A percentile compares a stretch with the other conserved stretches of the same genome.
Conservation (phyloP, 352 stramenopile genomes). For the Stramenopiles sp. region DNA sequence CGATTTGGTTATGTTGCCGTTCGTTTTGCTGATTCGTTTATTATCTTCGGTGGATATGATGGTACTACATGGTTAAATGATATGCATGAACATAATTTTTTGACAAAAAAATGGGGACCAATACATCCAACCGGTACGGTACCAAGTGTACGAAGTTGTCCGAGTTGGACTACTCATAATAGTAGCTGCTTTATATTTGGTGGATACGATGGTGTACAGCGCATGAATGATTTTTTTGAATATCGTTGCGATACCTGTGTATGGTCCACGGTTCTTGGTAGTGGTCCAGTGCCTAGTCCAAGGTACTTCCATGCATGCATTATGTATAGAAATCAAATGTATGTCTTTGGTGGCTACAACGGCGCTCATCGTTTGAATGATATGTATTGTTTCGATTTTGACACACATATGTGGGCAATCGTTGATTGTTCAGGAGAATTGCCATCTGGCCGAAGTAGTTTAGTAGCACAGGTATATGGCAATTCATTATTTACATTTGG, state of each 20-base stretch:
- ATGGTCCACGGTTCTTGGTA: constrained; percentile 18
- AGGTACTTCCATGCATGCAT: constrained; percentile 49
- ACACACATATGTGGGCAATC: constrained; percentile 16
- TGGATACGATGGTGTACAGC: constrained; percentile 81
- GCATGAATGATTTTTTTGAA: constrained; percentile 82
- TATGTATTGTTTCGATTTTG: constrained; percentile 24
- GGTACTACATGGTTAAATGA: constrained; percentile 38
- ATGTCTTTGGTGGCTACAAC: constrained; percentile 23
- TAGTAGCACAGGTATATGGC: constrained; percentile 42
- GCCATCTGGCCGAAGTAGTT: constrained; percentile 33
- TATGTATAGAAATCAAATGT: constrained; percentile 25
- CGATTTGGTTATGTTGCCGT: constrained; percentile 24
- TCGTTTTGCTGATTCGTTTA: constrained; percentile 31
- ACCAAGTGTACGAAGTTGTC: constrained; percentile 34
- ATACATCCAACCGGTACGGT: constrained; percentile 22
- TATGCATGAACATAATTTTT: constrained; percentile 42
- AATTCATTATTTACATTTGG: constrained; percentile 44
- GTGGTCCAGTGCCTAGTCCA: constrained; percentile 28
- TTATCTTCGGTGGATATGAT: constrained; percentile 43
- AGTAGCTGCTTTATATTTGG: constrained; percentile 76
- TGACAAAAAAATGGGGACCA: constrained; percentile 31
- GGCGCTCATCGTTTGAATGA: constrained; percentile 20
- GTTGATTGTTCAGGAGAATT: constrained; percentile 24
- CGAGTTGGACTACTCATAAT: constrained; percentile 31
- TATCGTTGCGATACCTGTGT: constrained; percentile 43